Evolutionary conservation across 2,329 filamentous ascomycete genomes (phyloP), one percentile per base, ranked within the genome.

Genomic region (Microcyclospora pomicola): DNA sequence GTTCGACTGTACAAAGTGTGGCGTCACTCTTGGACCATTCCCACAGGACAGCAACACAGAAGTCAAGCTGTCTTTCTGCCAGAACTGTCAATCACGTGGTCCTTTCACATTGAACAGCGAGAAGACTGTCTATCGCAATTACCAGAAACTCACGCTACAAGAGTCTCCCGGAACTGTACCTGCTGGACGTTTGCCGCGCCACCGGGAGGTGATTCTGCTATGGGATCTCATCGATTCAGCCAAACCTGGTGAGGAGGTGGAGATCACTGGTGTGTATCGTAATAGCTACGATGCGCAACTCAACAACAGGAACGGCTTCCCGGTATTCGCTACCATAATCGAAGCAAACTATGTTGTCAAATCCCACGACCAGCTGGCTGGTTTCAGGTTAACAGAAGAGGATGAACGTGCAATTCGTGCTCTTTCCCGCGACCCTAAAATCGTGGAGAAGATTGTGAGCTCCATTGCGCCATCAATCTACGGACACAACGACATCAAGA

Each of bases 261-360:
- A 98, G 56, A 79, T 98, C 9, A 96, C 87, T 6, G 91, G 91
- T 46, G 83, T 94, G 50, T 98, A 98, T 65, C 80, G 86, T 51
- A 98, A 98, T 68, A 96, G 92, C 65, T 98, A 95, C 55, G 88
- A 96, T 58, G 87, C 91, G 3, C 85, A 93, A 51, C 73, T 98
- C 38, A 98, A 98, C 66, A 96, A 95, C 66, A 88, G 91, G 55
- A 98, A 96, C 56, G 91, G 91, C 4, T 96, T 98, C 64, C 91
- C 91, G 0, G 91, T 98, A 28, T 98, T 98, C 60, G 88, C 91
- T 4, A 98, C 91, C 0, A 91, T 98, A 42, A 73, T 98, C 4
- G 91, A 98, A 61, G 92, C 92, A 16, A 98, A 98, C 62, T 87
- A 98, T 49, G 77, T 96, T 5, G 80, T 96, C 62, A 98, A 98